Evolutionary conservation across 306 rosid species (phyloP).

Genomic region (Pyrus betulifolia): DNA sequence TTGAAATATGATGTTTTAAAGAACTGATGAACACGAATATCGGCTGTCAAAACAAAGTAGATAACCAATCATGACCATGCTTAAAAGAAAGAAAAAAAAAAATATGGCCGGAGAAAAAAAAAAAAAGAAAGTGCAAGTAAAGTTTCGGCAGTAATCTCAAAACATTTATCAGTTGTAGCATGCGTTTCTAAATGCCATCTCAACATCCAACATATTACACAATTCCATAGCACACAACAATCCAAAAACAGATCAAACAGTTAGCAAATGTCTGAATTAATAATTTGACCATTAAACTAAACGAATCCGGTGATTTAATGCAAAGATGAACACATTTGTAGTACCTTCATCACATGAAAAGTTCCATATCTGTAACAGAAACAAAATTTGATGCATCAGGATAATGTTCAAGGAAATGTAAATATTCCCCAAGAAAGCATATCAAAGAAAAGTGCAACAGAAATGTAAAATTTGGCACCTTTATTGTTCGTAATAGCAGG

Average conservation of each 20-base stretch:
- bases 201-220: no score
- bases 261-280: not conserved
- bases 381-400: slow-evolving; percentile 30
- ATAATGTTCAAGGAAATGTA: slow-evolving; percentile 1
- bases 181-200: no score
- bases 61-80: slow-evolving; percentile 5
- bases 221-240: no score
- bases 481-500: slow-evolving; percentile 25
- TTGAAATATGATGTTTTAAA: slow-evolving; percentile 82
- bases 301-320: not conserved
- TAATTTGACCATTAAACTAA: not conserved
- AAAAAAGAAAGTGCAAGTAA: not conserved
- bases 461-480: slow-evolving; percentile 23
- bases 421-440: not conserved
- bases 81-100: not conserved
- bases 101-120: not conserved
- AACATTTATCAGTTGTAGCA: not conserved
- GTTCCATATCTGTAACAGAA: slow-evolving; percentile 84
- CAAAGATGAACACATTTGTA: not conserved
- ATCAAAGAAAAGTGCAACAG: not conserved
- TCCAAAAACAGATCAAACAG: no score
- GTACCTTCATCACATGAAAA: slow-evolving; percentile 91
- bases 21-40: slow-evolving; percentile 75
- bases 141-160: not conserved
- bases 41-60: slow-evolving; percentile 51